Conservation (phyloP, 768 basidiomycete species). For the Lactarius vividus region DNA sequence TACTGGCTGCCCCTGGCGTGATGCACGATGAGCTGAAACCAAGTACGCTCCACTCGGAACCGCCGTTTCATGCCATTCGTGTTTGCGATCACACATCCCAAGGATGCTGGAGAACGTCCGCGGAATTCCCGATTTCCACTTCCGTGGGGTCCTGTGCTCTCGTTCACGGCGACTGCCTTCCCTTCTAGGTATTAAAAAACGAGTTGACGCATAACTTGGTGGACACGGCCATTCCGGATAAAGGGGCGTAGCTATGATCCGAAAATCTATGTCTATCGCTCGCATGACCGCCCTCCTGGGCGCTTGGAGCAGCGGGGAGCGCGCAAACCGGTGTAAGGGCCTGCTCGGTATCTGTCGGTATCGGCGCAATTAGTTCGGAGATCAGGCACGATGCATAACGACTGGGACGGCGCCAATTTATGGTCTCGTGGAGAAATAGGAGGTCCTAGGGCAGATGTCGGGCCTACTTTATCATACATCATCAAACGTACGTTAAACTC, state of each 20-base stretch:
- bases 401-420: neutral
- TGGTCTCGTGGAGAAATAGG: neutral
- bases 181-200: neutral
- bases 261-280: neutral
- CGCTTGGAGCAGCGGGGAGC: neutral
- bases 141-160: neutral
- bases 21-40: neutral
- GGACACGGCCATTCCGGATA: neutral
- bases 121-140: neutral
- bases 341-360: neutral
- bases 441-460: neutral
- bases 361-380: neutral
- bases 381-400: neutral
- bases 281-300: neutral
- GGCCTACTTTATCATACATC: neutral
- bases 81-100: neutral
- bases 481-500: neutral
- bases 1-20: neutral
- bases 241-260: neutral
- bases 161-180: neutral
- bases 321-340: too few relatives aligned
- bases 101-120: neutral
- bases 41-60: neutral
- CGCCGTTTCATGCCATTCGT: neutral
- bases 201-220: neutral